Evolutionary conservation across 2,329 filamentous ascomycete genomes (phyloP).

Genomic region (Xylariales sp.): DNA sequence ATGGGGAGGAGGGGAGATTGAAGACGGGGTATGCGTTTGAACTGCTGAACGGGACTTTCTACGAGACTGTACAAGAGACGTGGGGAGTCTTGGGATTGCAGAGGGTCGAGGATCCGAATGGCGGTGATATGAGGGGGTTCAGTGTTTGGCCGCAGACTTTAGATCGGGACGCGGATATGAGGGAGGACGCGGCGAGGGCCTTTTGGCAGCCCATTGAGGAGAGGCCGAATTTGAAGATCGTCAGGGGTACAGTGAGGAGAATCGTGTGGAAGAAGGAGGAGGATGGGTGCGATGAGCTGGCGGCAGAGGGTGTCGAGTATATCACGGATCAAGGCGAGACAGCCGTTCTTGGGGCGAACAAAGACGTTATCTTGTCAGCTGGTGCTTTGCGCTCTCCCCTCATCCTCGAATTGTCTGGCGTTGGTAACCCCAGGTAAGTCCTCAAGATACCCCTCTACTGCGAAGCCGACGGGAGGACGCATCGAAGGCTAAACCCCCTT

Average conservation of each 20-base stretch:
- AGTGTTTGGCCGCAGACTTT: constrained; percentile 34
- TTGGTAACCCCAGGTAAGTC: constrained; percentile 36
- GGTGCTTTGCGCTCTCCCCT: constrained; percentile 47
- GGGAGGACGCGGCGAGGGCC: constrained; percentile 36
- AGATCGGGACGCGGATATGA: constrained; percentile 30
- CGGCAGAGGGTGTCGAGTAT: constrained; percentile 33
- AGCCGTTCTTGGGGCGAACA: constrained; percentile 31
- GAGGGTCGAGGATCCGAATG: constrained; percentile 32
- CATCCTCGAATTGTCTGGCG: constrained; percentile 48
- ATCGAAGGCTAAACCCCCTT: constrained; percentile 9
- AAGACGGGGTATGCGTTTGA: constrained; percentile 31
- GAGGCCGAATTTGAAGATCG: constrained; percentile 33
- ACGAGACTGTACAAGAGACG: constrained; percentile 22
- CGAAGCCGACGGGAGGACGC: no score
- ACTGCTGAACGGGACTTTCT: constrained; percentile 30
- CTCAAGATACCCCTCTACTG: no score
- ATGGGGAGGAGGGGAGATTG: constrained; percentile 31
- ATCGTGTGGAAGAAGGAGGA: constrained; percentile 23
- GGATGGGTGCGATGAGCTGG: constrained; percentile 7
- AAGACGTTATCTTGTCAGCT: constrained; percentile 43
- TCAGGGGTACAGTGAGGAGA: constrained; percentile 32
- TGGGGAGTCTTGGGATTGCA: constrained; percentile 29
- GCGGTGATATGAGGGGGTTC: constrained; percentile 34
- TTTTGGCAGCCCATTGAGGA: constrained; percentile 34
- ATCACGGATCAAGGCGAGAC: constrained; percentile 29